These are phyloP conservation scores for Nicotiana otophora DNA, from an alignment of 257 asterid species.

Conservation along the genomic window DNA sequence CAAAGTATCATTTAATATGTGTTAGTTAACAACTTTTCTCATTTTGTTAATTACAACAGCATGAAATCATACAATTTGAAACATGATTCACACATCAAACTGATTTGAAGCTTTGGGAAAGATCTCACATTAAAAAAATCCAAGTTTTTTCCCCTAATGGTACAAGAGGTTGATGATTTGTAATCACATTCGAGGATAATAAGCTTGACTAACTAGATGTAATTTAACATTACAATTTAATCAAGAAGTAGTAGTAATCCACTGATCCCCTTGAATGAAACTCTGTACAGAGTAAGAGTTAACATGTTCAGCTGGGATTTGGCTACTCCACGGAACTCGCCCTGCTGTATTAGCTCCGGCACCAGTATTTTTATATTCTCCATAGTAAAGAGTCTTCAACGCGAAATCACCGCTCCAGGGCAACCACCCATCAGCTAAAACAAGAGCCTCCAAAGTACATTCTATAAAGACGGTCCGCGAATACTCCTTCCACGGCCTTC, in stretches of 20 bases:
- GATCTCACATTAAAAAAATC: background rate
- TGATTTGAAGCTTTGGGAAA: no score
- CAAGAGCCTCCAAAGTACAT: constrained; percentile 21
- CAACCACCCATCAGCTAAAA: constrained; percentile 18
- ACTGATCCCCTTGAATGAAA: constrained; percentile 24
- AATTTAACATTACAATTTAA: background rate
- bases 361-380: constrained; percentile 20
- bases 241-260: constrained; percentile 18
- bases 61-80: no score
- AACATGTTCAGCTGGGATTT: constrained; percentile 19
- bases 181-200: background rate
- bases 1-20: background rate
- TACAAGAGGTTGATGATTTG: background rate
- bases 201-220: background rate
- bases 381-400: constrained; percentile 24
- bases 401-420: constrained; percentile 24
- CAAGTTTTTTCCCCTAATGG: background rate
- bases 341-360: constrained; percentile 7
- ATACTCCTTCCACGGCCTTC: constrained; percentile 33
- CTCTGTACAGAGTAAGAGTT: constrained; percentile 19
- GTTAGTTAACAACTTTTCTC: background rate
- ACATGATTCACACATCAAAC: no score
- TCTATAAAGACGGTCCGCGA: constrained; percentile 24
- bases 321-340: constrained; percentile 28
- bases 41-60: background rate